A percentile compares a stretch with the other conserved stretches of the same genome.
phyloP scores from a whole-genome alignment of 2,329 filamentous ascomycete genomes.

The Alternaria incomplexa region DNA sequence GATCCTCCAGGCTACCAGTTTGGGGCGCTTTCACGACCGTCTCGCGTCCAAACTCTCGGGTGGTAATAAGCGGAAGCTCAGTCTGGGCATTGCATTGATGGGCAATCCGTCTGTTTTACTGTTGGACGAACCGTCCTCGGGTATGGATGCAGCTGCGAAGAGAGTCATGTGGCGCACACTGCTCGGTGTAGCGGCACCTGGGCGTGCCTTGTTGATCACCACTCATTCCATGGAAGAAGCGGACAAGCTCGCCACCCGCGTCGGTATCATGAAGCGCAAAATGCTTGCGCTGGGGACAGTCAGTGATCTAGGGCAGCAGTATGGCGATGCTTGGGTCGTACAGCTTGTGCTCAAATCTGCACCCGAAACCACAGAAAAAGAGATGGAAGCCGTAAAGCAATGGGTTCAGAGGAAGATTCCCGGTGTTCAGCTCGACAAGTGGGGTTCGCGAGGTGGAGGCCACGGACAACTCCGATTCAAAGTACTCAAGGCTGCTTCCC shows the following conservation, averaged over 20 bases:
- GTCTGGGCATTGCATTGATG: slow-evolving; percentile 87
- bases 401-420: slow-evolving; percentile 71
- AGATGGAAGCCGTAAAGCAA: slow-evolving; percentile 68
- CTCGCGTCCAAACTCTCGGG: slow-evolving; percentile 83
- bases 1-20: slow-evolving; percentile 80
- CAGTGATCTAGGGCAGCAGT: slow-evolving; percentile 72
- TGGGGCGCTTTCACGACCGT: slow-evolving; percentile 71
- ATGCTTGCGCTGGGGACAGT: slow-evolving; percentile 87
- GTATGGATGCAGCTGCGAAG: slow-evolving; percentile 90
- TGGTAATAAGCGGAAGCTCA: slow-evolving; percentile 93
- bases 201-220: slow-evolving; percentile 83
- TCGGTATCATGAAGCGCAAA: slow-evolving; percentile 81
- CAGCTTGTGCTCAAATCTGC: slow-evolving; percentile 79
- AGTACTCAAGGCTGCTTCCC: slow-evolving; percentile 61
- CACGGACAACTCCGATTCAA: slow-evolving; percentile 90
- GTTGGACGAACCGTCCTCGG: slow-evolving; percentile 86
- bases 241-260: slow-evolving; percentile 81
- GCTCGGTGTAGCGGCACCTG: slow-evolving; percentile 69
- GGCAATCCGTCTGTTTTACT: slow-evolving; percentile 87
- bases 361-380: slow-evolving; percentile 71
- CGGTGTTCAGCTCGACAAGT: slow-evolving; percentile 63
- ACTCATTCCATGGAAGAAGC: slow-evolving; percentile 97
- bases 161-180: slow-evolving; percentile 92
- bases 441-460: slow-evolving; percentile 71
- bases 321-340: slow-evolving; percentile 80